Evolutionary conservation across 306 rosid genomes (phyloP), one percentile per base, ranked within the genome.

Genomic region (Aeschynomene evenia): DNA sequence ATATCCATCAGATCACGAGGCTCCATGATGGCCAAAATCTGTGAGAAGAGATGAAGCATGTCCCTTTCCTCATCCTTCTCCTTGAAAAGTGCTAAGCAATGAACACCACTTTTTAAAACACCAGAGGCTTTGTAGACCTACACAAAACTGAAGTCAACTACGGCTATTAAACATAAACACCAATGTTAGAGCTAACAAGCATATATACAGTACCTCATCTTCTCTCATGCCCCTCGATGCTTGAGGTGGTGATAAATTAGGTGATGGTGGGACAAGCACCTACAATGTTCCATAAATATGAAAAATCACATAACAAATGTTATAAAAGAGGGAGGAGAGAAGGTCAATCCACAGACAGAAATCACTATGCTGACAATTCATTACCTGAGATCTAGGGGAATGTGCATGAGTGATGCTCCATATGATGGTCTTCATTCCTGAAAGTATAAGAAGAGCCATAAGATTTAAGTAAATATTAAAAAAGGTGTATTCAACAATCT

Each of bases 341-440:
- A 73, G 59, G 72, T 15, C 40, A 65, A 74, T 36, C 63, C 54
- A 60, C 33, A 77, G 43, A 51, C 61, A 64, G 43, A 60, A 78
- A 45, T 21, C 59, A 66, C 57, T 55, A 29, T 22, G 63, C 54
- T 59, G 23, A n/a, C n/a, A 34, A 65, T 70, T 66, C 61, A 75
- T 54, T 75, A 95, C 99, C 95, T 95, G 99, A 48, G 95, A 79
- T 65, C 97, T 88, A 16, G 97, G 96, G 75, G 91, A 83, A 79
- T 94, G 96, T 20, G 99, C 96, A 82, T 95, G 96, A 60, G 97
- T 95, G 75, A 95, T 95, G 78, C 97, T 95, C 97, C 97, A 95
- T 84, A 95, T 83, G 78, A 91, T 95, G 48, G 99, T 95, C 86
- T 95, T 95, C 99, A 95, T 95, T 87, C 99, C 99, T 95, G 85